Evolutionary conservation across 805 yeast genomes (phyloP).

Genomic region (Saturnispora ahearnii): DNA sequence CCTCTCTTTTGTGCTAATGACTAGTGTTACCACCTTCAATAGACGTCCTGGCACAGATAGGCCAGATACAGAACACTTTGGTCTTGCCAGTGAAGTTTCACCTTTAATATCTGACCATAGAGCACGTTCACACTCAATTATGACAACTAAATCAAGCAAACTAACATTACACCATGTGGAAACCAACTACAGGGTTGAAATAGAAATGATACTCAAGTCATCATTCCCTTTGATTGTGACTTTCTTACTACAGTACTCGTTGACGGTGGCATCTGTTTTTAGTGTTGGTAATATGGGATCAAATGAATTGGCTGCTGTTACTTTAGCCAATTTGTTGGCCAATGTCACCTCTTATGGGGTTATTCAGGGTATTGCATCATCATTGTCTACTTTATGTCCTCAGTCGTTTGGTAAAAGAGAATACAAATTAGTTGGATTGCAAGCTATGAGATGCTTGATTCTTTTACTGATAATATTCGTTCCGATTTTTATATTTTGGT

Average conservation of each 20-base stretch:
- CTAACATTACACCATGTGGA: slow-evolving; percentile 14
- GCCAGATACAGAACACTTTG: neutral
- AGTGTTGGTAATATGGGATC: slow-evolving; percentile 55
- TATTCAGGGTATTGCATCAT: slow-evolving; percentile 50
- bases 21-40: neutral
- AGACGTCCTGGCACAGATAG: neutral
- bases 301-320: slow-evolving; percentile 48
- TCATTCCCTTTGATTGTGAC: slow-evolving; percentile 46
- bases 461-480: slow-evolving; percentile 34
- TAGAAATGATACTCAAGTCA: slow-evolving; percentile 22
- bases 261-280: slow-evolving; percentile 45
- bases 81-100: neutral
- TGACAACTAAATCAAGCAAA: slow-evolving; percentile 10
- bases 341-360: slow-evolving; percentile 48
- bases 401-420: slow-evolving; percentile 52
- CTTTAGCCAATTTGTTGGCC: slow-evolving; percentile 48
- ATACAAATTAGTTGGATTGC: slow-evolving; percentile 41
- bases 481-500: slow-evolving; percentile 31
- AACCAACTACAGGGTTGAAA: slow-evolving; percentile 3
- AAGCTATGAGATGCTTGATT: slow-evolving; percentile 42
- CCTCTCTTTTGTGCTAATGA: neutral
- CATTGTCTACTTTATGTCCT: slow-evolving; percentile 50
- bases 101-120: slow-evolving; percentile 11
- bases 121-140: slow-evolving; percentile 19
- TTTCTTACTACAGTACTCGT: slow-evolving; percentile 44